phyloP scores from a whole-genome alignment of 345 rosid genomes.

The Citrus mangshanensis region DNA sequence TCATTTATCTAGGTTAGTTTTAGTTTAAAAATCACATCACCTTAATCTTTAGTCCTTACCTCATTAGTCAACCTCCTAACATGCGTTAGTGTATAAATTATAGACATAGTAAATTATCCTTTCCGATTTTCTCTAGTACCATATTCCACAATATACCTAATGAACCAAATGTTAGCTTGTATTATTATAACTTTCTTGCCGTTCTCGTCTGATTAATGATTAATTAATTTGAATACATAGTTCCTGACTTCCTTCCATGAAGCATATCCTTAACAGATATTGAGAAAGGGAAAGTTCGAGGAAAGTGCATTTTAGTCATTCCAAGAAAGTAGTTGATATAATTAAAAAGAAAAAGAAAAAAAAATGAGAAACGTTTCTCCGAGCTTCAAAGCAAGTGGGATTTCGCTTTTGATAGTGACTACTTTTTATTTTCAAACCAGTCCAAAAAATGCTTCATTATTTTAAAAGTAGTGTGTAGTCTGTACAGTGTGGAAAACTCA shows the following conservation, averaged over 20 bases:
- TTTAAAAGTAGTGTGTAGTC: not conserved
- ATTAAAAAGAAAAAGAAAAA: too few species aligned
- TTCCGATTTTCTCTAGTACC: not conserved
- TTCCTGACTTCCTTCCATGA: conserved; percentile 42
- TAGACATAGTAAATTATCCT: not conserved
- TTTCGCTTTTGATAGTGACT: too few species aligned
- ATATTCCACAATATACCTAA: not conserved
- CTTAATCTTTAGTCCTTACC: too few species aligned
- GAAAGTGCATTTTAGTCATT: too few species aligned
- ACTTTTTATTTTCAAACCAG: too few species aligned
- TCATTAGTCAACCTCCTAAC: not conserved
- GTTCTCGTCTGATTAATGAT: not conserved
- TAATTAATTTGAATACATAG: not conserved
- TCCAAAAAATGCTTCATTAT: not conserved
- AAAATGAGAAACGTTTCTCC: too few species aligned
- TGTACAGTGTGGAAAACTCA: not conserved
- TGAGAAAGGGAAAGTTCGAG: too few species aligned
- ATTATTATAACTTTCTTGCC: not conserved
- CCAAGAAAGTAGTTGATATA: too few species aligned
- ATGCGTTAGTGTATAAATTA: not conserved
- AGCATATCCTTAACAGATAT: too few species aligned
- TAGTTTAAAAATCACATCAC: too few species aligned
- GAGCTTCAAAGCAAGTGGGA: too few species aligned
- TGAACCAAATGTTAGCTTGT: not conserved
- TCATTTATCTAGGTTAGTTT: accelerated